Conservation (phyloP, 2,329 filamentous ascomycete genomes). For the Botrytis squamosa region DNA sequence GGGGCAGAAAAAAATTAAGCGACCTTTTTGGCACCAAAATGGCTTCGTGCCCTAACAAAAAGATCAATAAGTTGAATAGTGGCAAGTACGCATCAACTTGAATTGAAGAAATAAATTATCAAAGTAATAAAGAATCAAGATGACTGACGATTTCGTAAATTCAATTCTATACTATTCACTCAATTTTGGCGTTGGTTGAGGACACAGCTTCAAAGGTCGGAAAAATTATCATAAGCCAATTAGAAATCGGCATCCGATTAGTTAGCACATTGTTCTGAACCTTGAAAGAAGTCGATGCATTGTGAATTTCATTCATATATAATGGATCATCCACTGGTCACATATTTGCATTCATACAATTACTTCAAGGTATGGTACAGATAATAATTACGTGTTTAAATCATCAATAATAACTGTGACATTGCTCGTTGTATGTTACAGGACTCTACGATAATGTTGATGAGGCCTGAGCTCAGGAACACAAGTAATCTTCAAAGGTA, state of each 20-base stretch:
- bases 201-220: not conserved
- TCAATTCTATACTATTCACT: not conserved
- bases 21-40: conserved; percentile 18
- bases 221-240: conserved; percentile 3
- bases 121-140: not conserved
- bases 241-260: not conserved
- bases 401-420: not conserved
- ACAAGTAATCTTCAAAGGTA: not conserved
- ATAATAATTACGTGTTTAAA: not conserved
- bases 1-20: conserved; percentile 22
- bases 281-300: conserved; percentile 12
- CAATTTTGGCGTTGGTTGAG: conserved; percentile 1
- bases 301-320: not conserved
- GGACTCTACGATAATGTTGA: not conserved
- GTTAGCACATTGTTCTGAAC: conserved; percentile 10
- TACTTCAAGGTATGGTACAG: not conserved
- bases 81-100: not conserved
- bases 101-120: not conserved
- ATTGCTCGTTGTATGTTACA: no score
- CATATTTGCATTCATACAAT: no score
- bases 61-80: not conserved
- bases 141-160: not conserved
- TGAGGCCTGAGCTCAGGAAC: not conserved
- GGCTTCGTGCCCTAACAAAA: conserved; percentile 14
- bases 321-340: not conserved